A percentile compares a stretch with the other conserved stretches of the same genome.
phyloP scores from a whole-genome alignment of 306 rosid species.

The Sechiopsis laciniata region DNA sequence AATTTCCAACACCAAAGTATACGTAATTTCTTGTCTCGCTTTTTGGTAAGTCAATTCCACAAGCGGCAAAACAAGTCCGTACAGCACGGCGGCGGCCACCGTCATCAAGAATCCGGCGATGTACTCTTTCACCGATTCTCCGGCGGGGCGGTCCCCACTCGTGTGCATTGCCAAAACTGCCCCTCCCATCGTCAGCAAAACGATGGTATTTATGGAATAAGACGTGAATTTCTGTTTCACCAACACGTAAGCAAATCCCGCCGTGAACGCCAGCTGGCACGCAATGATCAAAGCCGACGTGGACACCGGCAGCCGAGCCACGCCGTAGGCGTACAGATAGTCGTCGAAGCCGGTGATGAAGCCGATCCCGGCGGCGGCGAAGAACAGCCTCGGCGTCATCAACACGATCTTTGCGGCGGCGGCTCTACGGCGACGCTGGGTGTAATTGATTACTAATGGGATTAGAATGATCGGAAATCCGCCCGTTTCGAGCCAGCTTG shows the following conservation, averaged over 20 bases:
- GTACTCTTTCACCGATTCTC: conserved; percentile 50
- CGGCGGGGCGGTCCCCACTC: conserved; percentile 51
- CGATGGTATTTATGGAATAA: conserved; percentile 48
- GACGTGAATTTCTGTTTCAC: conserved; percentile 62
- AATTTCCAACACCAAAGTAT: conserved; percentile 63
- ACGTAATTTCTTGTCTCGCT: conserved; percentile 49
- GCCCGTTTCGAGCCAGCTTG: too few relatives aligned
- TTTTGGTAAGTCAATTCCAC: conserved; percentile 56
- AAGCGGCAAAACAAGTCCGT: conserved; percentile 71
- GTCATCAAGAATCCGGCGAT: conserved; percentile 59
- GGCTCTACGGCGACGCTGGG: background rate
- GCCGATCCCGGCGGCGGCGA: conserved; percentile 42
- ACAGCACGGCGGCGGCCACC: conserved; percentile 54
- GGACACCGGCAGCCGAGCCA: conserved; percentile 57
- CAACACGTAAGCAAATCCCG: conserved; percentile 40
- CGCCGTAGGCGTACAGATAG: conserved; percentile 58
- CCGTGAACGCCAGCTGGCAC: conserved; percentile 64
- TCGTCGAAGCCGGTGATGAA: conserved; percentile 54
- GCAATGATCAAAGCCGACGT: conserved; percentile 56
- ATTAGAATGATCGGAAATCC: too few relatives aligned
- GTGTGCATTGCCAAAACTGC: conserved; percentile 60
- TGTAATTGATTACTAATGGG: too few relatives aligned
- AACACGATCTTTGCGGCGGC: too few relatives aligned
- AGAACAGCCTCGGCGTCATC: conserved; percentile 37
- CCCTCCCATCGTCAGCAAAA: conserved; percentile 56